These are phyloP conservation scores for Rhodotorula sp. DNA, from an alignment of 1,284 basidiomycete species.

Conservation along the genomic window DNA sequence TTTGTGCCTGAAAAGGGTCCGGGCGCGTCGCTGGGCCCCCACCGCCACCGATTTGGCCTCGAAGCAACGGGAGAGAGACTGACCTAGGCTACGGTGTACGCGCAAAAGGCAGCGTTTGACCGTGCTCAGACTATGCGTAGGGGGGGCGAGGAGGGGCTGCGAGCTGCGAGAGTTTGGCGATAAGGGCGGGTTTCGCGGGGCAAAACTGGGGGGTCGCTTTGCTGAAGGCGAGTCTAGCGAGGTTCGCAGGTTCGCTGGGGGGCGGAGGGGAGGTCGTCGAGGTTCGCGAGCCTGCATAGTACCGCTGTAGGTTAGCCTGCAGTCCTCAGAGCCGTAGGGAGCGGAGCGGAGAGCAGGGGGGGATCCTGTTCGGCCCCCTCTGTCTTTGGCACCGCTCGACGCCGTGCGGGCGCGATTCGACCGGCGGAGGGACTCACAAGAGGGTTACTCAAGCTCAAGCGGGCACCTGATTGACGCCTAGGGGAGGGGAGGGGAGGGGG, in stretches of 20 bases:
- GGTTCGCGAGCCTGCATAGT: slow-evolving; percentile 4
- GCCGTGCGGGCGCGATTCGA: neutral
- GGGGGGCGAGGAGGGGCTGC: neutral
- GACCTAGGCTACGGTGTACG: slow-evolving; percentile 3
- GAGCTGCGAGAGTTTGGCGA: neutral
- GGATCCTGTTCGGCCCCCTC: neutral
- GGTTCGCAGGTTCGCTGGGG: slow-evolving; percentile 1
- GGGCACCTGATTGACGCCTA: slow-evolving; percentile 4
- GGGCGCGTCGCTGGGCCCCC: neutral
- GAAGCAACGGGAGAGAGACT: neutral
- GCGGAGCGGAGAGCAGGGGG: neutral
- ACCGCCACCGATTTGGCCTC: neutral
- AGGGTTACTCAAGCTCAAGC: slow-evolving; percentile 7
- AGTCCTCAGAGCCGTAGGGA: neutral
- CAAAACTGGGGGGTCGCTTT: neutral
- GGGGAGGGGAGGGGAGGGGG: neutral
- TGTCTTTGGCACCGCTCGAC: neutral
- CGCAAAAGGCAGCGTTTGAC: slow-evolving; percentile 1
- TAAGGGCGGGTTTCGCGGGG: slow-evolving; percentile 4
- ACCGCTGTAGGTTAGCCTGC: neutral
- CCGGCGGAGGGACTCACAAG: neutral
- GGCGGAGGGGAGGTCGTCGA: slow-evolving; percentile 1
- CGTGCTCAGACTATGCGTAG: neutral
- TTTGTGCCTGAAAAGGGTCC: neutral
- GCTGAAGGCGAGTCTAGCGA: neutral